These are phyloP conservation scores for Salix udensis DNA, from an alignment of 345 rosid species.

Conservation along the genomic window DNA sequence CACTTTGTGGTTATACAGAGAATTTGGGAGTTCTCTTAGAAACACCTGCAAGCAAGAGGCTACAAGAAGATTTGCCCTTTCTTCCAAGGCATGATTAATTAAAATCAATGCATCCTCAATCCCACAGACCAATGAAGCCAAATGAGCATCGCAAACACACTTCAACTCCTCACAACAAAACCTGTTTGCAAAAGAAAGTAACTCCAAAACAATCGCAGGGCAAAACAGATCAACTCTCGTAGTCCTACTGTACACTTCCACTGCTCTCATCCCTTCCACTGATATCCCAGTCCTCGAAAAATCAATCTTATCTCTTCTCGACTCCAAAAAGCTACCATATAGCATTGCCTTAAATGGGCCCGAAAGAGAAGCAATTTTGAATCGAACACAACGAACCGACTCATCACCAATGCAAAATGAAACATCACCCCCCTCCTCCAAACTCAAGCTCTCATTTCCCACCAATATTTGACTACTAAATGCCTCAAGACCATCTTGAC, in stretches of 20 bases:
- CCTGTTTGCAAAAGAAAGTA: constrained; percentile 67
- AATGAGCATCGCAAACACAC: constrained; percentile 63
- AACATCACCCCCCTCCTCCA: constrained; percentile 44
- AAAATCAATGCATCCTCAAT: constrained; percentile 62
- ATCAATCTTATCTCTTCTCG: constrained; percentile 47
- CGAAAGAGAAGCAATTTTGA: constrained; percentile 68
- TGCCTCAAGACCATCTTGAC: constrained; percentile 11
- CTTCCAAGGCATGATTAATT: constrained; percentile 73
- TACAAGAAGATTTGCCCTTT: constrained; percentile 57
- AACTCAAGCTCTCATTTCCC: constrained; percentile 28
- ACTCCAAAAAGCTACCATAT: constrained; percentile 71
- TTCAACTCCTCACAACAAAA: constrained; percentile 90
- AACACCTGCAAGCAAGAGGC: constrained; percentile 86
- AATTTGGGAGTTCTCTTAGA: constrained; percentile 66
- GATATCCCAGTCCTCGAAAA: constrained; percentile 63
- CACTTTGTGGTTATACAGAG: constrained; percentile 46
- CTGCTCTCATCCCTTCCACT: constrained; percentile 64
- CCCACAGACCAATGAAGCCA: constrained; percentile 55
- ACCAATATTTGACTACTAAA: constrained; percentile 4
- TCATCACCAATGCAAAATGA: constrained; percentile 53
- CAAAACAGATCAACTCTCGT: constrained; percentile 50
- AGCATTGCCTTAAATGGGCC: constrained; percentile 73
- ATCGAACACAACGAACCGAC: constrained; percentile 52
- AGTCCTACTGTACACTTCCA: constrained; percentile 68
- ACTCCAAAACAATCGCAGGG: constrained; percentile 63